A percentile compares a stretch with the other conserved stretches of the same genome.
Conservation (phyloP, 2,329 filamentous ascomycete species). For the Epicoccum nigrum region DNA sequence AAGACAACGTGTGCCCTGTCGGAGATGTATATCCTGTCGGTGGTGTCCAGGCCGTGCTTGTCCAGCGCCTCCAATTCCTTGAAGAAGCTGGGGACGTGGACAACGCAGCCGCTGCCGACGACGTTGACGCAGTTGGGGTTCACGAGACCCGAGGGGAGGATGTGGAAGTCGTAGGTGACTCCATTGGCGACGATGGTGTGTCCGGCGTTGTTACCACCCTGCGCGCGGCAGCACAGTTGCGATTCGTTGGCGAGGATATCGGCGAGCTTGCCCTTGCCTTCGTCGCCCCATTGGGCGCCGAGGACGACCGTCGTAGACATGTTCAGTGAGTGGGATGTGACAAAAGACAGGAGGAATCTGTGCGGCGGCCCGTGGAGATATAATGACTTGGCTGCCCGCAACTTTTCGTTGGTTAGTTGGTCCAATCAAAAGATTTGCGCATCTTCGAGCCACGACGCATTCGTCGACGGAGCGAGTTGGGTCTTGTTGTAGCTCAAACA, state of each 20-base stretch:
- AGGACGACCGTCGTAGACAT: constrained; percentile 64
- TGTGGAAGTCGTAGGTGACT: constrained; percentile 53
- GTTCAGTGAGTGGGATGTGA: constrained; percentile 12
- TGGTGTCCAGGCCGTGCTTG: constrained; percentile 64
- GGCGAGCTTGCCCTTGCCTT: constrained; percentile 66
- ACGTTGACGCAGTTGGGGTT: constrained; percentile 74
- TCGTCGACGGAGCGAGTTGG: constrained; percentile 3
- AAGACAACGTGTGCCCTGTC: constrained; percentile 69
- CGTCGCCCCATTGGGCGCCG: constrained; percentile 66
- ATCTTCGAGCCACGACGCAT: constrained; percentile 13
- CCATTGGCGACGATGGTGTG: constrained; percentile 53
- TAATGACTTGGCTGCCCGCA: constrained; percentile 23
- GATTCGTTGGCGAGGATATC: constrained; percentile 61
- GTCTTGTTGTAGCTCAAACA: constrained; percentile 16
- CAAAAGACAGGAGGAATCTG: constrained; percentile 9
- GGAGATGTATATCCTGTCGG: constrained; percentile 66
- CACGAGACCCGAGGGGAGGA: constrained; percentile 67
- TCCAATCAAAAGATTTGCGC: constrained; percentile 36
- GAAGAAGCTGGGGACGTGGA: constrained; percentile 72
- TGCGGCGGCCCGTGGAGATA: constrained; percentile 28
- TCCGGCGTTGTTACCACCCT: constrained; percentile 66
- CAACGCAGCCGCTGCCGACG: constrained; percentile 70
- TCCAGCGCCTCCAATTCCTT: constrained; percentile 67
- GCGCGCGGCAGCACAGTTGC: constrained; percentile 63
- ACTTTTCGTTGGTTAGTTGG: constrained; percentile 23